Conservation (phyloP, 2,329 filamentous ascomycete genomes). For the Hypoxylon sp. region DNA sequence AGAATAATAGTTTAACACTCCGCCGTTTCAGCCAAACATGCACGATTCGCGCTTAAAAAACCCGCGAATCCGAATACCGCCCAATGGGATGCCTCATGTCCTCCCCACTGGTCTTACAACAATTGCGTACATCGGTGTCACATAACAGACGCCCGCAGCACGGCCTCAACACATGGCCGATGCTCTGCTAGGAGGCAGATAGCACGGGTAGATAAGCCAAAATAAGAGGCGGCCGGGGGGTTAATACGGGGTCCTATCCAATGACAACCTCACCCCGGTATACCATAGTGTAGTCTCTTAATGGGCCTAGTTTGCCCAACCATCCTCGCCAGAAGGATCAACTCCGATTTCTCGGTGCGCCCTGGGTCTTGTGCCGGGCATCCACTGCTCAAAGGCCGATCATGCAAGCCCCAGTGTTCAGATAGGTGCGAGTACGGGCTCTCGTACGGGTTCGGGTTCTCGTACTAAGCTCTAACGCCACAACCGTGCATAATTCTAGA, state of each 20-base stretch:
- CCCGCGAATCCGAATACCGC: background rate
- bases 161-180: background rate
- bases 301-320: background rate
- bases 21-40: background rate
- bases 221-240: background rate
- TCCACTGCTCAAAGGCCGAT: slow-evolving; percentile 7
- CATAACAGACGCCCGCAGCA: slow-evolving; percentile 4
- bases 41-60: slow-evolving; percentile 4
- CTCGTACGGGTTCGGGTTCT: background rate
- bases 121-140: background rate
- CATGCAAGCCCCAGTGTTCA: slow-evolving; percentile 7
- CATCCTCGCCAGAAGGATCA: slow-evolving; percentile 12
- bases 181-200: background rate
- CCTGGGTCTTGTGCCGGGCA: slow-evolving; percentile 1
- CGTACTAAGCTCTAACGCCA: slow-evolving; percentile 14
- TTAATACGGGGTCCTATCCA: slow-evolving; percentile 24
- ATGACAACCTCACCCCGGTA: slow-evolving; percentile 8
- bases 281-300: background rate
- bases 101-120: background rate
- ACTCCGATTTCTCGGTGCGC: slow-evolving; percentile 10
- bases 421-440: background rate
- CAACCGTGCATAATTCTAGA: slow-evolving; percentile 14
- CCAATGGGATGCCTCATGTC: background rate
- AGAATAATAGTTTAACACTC: slow-evolving; percentile 3
- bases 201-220: background rate